Conservation (phyloP, 2,329 filamentous ascomycete genomes). For the Sclerotinia borealis region DNA sequence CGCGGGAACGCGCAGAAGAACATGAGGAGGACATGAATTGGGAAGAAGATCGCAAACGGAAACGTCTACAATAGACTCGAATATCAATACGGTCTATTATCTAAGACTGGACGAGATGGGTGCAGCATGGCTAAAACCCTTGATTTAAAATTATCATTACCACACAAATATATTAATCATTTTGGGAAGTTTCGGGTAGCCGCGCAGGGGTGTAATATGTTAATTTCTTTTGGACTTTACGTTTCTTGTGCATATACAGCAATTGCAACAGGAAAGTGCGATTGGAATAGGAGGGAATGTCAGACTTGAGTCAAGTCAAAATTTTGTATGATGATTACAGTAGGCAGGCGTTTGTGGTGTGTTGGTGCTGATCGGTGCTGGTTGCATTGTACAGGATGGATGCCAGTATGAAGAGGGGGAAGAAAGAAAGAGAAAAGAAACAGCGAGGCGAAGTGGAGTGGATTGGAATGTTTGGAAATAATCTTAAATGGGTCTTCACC, state of each 20-base stretch:
- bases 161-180: neutral
- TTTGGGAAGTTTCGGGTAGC: neutral
- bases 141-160: neutral
- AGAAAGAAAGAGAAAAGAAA: neutral
- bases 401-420: neutral
- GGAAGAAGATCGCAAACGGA: constrained; percentile 54
- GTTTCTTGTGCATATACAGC: neutral
- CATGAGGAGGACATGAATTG: constrained; percentile 55
- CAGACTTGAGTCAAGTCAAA: neutral
- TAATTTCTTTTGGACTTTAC: neutral
- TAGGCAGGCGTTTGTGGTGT: neutral
- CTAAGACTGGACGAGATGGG: neutral
- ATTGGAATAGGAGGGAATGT: neutral
- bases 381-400: neutral
- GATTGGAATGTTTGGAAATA: too few species aligned
- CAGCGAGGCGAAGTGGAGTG: neutral
- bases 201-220: neutral
- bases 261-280: neutral
- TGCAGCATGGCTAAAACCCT: neutral
- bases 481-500: neutral
- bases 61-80: constrained; percentile 39
- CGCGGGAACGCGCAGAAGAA: constrained; percentile 58
- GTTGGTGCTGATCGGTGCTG: too few species aligned
- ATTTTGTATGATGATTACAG: neutral
- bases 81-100: neutral